Evolutionary conservation across 2,329 filamentous ascomycete species (phyloP).

Genomic region (Lizonia empirigonia): DNA sequence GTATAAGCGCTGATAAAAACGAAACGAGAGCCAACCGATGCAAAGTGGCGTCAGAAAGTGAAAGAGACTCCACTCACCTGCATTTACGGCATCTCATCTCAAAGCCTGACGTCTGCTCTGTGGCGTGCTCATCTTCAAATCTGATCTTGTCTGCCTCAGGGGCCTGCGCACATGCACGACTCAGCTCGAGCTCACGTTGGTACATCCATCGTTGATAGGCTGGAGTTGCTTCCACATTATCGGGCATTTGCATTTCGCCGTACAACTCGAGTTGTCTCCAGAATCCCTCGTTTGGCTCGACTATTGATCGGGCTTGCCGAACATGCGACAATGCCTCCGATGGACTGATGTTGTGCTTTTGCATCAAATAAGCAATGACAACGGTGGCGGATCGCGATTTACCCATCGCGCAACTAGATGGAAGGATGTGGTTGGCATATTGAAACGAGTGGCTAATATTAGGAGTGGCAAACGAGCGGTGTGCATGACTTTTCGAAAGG

Average conservation of each 20-base stretch:
- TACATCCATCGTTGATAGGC: conserved; percentile 82
- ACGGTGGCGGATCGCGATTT: conserved; percentile 90
- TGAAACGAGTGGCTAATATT: conserved; percentile 33
- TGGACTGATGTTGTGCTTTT: conserved; percentile 57
- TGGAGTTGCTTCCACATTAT: conserved; percentile 69
- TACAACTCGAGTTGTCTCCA: conserved; percentile 87
- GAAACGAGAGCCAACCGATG: conserved; percentile 16
- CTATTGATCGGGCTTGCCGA: conserved; percentile 72
- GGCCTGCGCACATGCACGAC: conserved; percentile 75
- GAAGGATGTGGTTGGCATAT: conserved; percentile 42
- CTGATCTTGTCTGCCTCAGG: conserved; percentile 76
- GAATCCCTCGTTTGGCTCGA: conserved; percentile 90
- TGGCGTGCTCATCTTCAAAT: conserved; percentile 73
- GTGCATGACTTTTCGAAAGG: conserved; percentile 30
- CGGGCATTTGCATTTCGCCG: conserved; percentile 83
- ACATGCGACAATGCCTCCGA: conserved; percentile 73
- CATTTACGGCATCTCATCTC: conserved; percentile 92
- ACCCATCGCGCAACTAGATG: conserved; percentile 78
- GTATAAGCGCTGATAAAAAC: conserved; percentile 35
- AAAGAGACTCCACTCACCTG: conserved; percentile 59
- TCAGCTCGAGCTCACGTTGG: conserved; percentile 67
- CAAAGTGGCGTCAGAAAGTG: conserved; percentile 12
- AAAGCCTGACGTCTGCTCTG: conserved; percentile 49
- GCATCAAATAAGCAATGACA: conserved; percentile 83
- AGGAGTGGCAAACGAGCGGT: conserved; percentile 47